Conservation (phyloP, 1,284 basidiomycete species). For the Grifola frondosa region DNA sequence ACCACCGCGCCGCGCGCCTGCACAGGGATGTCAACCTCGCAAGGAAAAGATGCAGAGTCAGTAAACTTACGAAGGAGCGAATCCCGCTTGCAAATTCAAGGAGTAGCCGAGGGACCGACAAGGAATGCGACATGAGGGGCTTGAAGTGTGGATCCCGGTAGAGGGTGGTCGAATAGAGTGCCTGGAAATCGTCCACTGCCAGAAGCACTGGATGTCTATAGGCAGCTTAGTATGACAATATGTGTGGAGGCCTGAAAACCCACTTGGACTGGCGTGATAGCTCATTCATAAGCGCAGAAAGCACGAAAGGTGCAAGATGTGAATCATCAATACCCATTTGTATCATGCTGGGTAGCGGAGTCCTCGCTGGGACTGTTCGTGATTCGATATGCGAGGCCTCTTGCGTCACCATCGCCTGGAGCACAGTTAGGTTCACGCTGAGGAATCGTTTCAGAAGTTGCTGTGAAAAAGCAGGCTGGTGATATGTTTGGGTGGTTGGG, state of each 20-base stretch:
- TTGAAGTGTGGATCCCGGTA: conserved; percentile 83
- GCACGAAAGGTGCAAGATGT: conserved; percentile 57
- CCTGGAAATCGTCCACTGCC: conserved; percentile 87
- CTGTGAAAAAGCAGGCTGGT: conserved; percentile 69
- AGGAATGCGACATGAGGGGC: conserved; percentile 74
- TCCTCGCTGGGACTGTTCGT: conserved; percentile 47
- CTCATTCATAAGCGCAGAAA: conserved; percentile 65
- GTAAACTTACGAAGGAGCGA: conserved; percentile 59
- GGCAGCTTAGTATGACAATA: background rate
- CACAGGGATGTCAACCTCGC: conserved; percentile 9
- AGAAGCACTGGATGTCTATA: conserved; percentile 71
- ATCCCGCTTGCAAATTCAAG: conserved; percentile 77
- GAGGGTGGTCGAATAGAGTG: conserved; percentile 64
- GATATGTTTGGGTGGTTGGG: conserved; percentile 71
- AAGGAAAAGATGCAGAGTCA: background rate
- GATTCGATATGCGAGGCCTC: conserved; percentile 47
- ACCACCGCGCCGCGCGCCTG: conserved; percentile 65
- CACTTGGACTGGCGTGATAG: conserved; percentile 70
- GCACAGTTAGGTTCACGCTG: conserved; percentile 49
- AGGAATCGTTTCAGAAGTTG: conserved; percentile 61
- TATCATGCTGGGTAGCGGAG: conserved; percentile 58
- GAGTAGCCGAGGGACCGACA: conserved; percentile 77
- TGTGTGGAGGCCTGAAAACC: conserved; percentile 21
- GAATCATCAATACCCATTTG: conserved; percentile 57
- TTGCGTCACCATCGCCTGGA: conserved; percentile 41